Evolutionary conservation across 257 asterid species (phyloP).

Genomic region (Rhazya stricta): DNA sequence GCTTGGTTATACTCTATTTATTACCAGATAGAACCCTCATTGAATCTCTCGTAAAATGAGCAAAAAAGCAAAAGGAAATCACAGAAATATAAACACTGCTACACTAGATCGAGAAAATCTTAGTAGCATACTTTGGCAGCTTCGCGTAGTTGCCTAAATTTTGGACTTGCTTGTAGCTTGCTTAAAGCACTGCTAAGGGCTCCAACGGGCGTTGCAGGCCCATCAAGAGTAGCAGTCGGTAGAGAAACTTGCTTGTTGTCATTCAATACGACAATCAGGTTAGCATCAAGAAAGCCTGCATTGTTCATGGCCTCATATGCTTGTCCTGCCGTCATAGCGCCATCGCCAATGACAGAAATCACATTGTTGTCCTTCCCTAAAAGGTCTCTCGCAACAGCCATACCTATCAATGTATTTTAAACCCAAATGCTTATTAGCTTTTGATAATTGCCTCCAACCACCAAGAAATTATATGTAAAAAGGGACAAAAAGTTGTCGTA

Average conservation of each 20-base stretch:
- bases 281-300: constrained; percentile 66
- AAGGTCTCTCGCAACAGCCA: constrained; percentile 80
- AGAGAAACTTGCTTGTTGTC: constrained; percentile 75
- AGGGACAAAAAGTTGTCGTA: not conserved
- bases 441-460: not conserved
- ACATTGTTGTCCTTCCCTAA: constrained; percentile 60
- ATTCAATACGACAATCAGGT: constrained; percentile 55
- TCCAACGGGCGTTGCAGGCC: constrained; percentile 69
- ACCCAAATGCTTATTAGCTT: not conserved
- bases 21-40: not conserved
- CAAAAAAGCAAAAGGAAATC: not conserved
- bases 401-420: constrained; percentile 33
- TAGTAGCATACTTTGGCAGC: constrained; percentile 54
- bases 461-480: not conserved
- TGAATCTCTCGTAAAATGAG: not conserved
- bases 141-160: constrained; percentile 69
- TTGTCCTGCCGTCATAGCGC: constrained; percentile 86
- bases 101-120: not conserved
- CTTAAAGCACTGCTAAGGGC: constrained; percentile 65
- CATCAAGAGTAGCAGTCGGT: constrained; percentile 71
- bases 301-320: constrained; percentile 89
- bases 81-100: too few species aligned
- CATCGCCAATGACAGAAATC: constrained; percentile 68
- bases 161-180: constrained; percentile 70
- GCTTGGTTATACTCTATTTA: constrained; percentile 58